phyloP scores from a whole-genome alignment of 495 filamentous ascomycete species.

The Neurospora cerealis region DNA sequence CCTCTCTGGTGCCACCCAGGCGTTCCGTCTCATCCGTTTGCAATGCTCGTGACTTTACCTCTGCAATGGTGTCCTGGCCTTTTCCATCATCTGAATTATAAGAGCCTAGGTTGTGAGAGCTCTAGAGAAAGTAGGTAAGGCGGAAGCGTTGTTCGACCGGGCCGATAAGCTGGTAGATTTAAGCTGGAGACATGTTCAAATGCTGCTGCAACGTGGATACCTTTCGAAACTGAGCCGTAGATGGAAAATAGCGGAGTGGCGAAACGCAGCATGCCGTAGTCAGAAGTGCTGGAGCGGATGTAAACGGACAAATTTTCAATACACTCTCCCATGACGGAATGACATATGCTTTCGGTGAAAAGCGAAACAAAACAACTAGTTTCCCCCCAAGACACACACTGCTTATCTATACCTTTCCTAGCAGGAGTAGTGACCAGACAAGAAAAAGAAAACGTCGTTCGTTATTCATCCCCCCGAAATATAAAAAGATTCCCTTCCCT shows the following conservation, averaged over 20 bases:
- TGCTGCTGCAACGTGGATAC: background rate
- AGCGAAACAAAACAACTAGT: conserved; percentile 12
- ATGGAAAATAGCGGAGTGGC: background rate
- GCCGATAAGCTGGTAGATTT: background rate
- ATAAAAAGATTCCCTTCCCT: conserved; percentile 6
- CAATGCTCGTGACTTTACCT: background rate
- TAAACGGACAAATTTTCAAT: background rate
- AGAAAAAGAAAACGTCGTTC: conserved; percentile 14
- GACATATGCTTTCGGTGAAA: background rate
- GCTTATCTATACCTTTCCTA: conserved; percentile 24
- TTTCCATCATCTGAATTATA: background rate
- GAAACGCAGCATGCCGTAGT: background rate
- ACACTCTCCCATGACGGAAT: background rate
- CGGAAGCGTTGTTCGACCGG: background rate
- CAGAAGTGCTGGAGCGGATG: background rate
- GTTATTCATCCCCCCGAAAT: conserved; percentile 23
- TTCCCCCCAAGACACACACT: conserved; percentile 4
- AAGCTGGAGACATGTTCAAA: background rate
- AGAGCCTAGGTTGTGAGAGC: background rate
- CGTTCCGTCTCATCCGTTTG: background rate
- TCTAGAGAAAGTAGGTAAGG: background rate
- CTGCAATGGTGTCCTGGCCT: too few relatives aligned
- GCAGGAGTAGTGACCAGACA: conserved; percentile 12
- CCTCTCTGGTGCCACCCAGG: background rate
- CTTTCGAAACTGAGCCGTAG: background rate